Percentiles rank a stretch among this genome's conserved stretches.
Conservation (phyloP, 345 rosid species). For the Pistacia vera region DNA sequence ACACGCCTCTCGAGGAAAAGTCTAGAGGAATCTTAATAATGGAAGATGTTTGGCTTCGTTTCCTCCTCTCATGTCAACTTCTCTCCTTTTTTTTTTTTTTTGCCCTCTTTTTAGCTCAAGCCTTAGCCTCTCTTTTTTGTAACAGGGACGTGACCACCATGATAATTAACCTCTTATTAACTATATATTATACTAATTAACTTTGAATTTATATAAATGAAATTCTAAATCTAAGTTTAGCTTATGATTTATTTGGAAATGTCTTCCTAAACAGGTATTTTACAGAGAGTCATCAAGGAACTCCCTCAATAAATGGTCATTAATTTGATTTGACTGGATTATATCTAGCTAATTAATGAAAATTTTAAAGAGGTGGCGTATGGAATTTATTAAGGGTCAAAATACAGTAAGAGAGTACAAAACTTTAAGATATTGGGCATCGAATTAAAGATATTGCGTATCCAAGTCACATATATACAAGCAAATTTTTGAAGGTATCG, state of each 20-base stretch:
- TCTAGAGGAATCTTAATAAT: constrained; percentile 48
- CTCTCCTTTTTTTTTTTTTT: constrained; percentile 24
- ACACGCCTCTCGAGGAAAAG: constrained; percentile 41
- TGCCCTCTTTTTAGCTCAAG: neutral
- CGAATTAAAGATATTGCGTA: neutral
- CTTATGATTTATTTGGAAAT: no score
- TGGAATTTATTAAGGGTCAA: neutral
- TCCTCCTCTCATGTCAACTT: constrained; percentile 71
- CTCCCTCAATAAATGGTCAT: no score
- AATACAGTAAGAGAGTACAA: neutral
- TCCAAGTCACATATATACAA: neutral
- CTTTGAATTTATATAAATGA: neutral
- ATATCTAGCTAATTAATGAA: neutral
- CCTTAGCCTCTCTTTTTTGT: neutral
- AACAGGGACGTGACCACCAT: neutral
- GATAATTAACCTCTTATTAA: no score
- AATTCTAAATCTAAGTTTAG: neutral
- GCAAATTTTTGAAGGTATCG: neutral
- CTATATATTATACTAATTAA: no score
- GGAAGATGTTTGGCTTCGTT: constrained; percentile 31
- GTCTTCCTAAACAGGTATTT: no score
- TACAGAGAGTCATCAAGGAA: no score
- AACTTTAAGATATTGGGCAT: neutral
- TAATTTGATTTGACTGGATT: no score
- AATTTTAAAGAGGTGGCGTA: neutral